Evolutionary conservation across 768 basidiomycete genomes (phyloP).

Genomic region (Austroboletus festivus): DNA sequence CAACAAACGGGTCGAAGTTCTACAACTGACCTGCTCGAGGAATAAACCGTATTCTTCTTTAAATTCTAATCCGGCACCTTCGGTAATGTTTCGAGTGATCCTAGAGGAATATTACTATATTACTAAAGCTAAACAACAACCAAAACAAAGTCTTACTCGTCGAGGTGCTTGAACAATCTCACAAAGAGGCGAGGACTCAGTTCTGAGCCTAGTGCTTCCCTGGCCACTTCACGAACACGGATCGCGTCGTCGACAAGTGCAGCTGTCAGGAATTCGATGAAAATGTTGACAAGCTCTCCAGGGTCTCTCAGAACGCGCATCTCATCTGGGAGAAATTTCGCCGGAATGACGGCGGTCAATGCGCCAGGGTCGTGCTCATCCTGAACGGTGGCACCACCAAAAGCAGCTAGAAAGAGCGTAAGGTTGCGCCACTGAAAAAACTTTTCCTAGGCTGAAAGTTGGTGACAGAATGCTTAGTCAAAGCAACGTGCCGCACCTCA

Average conservation of each 20-base stretch:
- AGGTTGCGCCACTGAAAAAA: slow-evolving; percentile 84
- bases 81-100: slow-evolving; percentile 50
- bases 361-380: slow-evolving; percentile 50
- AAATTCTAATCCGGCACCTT: slow-evolving; percentile 42
- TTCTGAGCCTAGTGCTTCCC: slow-evolving; percentile 79
- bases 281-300: slow-evolving; percentile 54
- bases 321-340: slow-evolving; percentile 62
- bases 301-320: slow-evolving; percentile 65
- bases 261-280: slow-evolving; percentile 67
- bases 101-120: slow-evolving; percentile 32
- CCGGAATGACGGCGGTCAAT: slow-evolving; percentile 53
- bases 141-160: slow-evolving; percentile 51
- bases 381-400: slow-evolving; percentile 62
- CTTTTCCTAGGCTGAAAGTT: slow-evolving; percentile 49
- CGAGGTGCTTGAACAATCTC: slow-evolving; percentile 65
- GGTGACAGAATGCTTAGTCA: slow-evolving; percentile 1
- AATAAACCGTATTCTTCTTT: slow-evolving; percentile 45
- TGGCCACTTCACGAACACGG: slow-evolving; percentile 71
- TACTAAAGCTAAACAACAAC: not conserved
- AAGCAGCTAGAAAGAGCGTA: slow-evolving; percentile 70
- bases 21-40: slow-evolving; percentile 62
- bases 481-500: slow-evolving; percentile 32
- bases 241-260: slow-evolving; percentile 61
- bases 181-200: slow-evolving; percentile 68
- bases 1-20: not conserved